phyloP scores from a whole-genome alignment of 371 early-diverging fungal genomes.

The Apophysomyces trapeziformis region DNA sequence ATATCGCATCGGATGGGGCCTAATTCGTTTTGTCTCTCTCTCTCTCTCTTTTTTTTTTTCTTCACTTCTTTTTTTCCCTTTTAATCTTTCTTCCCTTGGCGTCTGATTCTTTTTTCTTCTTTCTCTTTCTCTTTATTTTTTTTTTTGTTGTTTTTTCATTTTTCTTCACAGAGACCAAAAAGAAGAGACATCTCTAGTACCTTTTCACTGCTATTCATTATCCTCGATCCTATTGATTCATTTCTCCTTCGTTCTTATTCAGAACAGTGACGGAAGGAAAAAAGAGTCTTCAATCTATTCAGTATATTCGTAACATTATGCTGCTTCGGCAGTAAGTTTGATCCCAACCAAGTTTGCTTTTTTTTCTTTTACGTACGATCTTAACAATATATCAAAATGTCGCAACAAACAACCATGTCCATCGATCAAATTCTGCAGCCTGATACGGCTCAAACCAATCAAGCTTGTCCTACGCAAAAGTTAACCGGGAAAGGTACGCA shows the following conservation, averaged over 20 bases:
- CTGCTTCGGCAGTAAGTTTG: slow-evolving; percentile 12
- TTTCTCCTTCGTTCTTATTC: neutral
- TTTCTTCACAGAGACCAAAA: neutral
- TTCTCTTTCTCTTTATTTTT: neutral
- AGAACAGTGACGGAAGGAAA: neutral
- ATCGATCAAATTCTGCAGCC: slow-evolving; percentile 27
- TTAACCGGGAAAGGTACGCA: slow-evolving; percentile 24
- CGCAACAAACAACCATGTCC: slow-evolving; percentile 34
- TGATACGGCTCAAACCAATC: slow-evolving; percentile 16
- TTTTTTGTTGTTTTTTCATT: slow-evolving; percentile 7
- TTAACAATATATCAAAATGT: slow-evolving; percentile 19
- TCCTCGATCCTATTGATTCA: neutral
- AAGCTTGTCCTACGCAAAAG: slow-evolving; percentile 13
- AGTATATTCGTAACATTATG: neutral
- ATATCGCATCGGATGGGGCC: slow-evolving; percentile 1
- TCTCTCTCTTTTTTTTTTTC: neutral
- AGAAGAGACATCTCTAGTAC: neutral
- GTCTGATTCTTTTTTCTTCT: slow-evolving; percentile 2
- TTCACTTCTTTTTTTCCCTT: neutral
- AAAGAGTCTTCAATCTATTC: neutral
- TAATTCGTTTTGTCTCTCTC: slow-evolving; percentile 7
- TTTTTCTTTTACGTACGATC: slow-evolving; percentile 3
- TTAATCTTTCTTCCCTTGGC: neutral
- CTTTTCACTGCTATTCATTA: neutral
- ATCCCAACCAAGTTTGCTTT: neutral